Evolutionary conservation across 2,329 filamentous ascomycete species (phyloP), one percentile per base, ranked within the genome.

Genomic region (Alternaria sp.): DNA sequence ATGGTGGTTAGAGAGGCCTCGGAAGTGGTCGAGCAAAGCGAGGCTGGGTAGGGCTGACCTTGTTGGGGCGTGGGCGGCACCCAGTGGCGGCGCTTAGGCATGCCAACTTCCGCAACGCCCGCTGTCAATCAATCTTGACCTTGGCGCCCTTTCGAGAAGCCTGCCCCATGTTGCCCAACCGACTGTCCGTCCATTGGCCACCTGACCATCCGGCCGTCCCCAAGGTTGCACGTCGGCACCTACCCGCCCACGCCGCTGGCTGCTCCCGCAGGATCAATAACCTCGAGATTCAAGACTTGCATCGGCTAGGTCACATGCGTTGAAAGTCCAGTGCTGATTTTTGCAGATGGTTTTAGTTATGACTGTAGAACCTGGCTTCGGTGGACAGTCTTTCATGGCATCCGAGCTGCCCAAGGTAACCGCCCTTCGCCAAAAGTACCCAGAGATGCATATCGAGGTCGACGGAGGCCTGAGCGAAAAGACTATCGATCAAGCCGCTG

Each of bases 311-410:
- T 60, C 47, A 57, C 26, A 36, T 57, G 51, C 32, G 24, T 16
- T 20, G 8, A 26, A 20, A 28, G 32, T 26, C 20, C 5, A 7
- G 43, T 36, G 36, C 69, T 72, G 47, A 73, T 56, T 11, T 38
- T 20, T 18, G 11, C 64, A 97, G 94, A 99, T 99, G 95, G 93
- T 97, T 38, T 88, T 99, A 18, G 87, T 99, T 62, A 99, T 99
- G 95, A 99, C 95, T 1, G 95, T 99, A 43, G 88, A 99, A 81
- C 95, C 95, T 44, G 95, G 95, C 46, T 99, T 99, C 76, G 95
- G 95, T 64, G 95, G 95, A 7, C 95, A 99, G 78, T 97, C 97
- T 76, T 99, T 99, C 85, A 98, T 98, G 93, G 89, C 93, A 12
- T 92, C 92, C 7, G 93, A 97, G 82, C 87, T 99, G 68, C 93